Evolutionary conservation across 139 green algal species (phyloP).

Genomic region (Monoraphidium neglectum): DNA sequence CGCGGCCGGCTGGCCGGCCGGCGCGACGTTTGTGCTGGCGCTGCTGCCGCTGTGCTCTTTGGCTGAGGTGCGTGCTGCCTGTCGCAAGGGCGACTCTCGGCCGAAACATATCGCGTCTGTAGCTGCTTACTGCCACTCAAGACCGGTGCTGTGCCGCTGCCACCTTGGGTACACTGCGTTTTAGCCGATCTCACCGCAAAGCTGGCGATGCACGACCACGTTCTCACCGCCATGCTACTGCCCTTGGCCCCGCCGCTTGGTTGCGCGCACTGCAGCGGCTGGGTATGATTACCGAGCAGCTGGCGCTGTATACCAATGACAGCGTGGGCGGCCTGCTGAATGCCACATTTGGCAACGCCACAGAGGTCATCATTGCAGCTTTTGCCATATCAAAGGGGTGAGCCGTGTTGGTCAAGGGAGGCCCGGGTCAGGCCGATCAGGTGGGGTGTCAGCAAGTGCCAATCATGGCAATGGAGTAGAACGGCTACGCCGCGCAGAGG

Average conservation of each 20-base stretch:
- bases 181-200: slow-evolving; percentile 4
- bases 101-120: neutral
- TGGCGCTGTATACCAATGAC: slow-evolving; percentile 71
- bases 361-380: slow-evolving; percentile 68
- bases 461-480: too few relatives aligned
- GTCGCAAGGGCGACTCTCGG: neutral
- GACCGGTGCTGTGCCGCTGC: neutral
- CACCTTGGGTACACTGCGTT: neutral
- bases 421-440: too few relatives aligned
- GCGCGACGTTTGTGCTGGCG: slow-evolving; percentile 44
- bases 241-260: too few relatives aligned
- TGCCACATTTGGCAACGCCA: slow-evolving; percentile 72
- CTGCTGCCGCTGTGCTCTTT: slow-evolving; percentile 55
- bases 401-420: neutral
- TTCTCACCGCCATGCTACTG: neutral
- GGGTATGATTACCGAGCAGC: slow-evolving; percentile 70
- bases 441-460: too few relatives aligned
- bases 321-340: slow-evolving; percentile 65
- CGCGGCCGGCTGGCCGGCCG: slow-evolving; percentile 37
- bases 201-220: neutral
- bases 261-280: too few relatives aligned
- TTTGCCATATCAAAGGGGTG: slow-evolving; percentile 45
- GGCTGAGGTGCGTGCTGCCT: slow-evolving; percentile 49
- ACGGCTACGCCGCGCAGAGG: too few relatives aligned
- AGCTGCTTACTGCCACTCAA: neutral